A percentile compares a stretch with the other conserved stretches of the same genome.
Conservation (phyloP, 768 basidiomycete species). For the Gyrodon lividus region DNA sequence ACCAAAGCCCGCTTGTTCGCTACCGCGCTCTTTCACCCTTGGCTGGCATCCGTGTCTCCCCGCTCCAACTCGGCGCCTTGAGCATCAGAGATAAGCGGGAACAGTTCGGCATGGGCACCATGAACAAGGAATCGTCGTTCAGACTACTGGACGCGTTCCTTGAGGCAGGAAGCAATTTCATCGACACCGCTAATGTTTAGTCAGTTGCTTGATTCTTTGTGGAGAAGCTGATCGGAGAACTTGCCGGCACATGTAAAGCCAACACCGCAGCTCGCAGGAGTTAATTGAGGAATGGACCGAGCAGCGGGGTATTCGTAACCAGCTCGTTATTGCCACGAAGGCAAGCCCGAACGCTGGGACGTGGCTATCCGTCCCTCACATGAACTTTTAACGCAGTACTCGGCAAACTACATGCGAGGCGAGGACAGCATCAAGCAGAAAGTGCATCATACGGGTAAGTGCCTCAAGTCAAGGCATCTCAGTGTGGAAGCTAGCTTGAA, state of each 20-base stretch:
- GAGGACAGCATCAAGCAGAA: conserved; percentile 26
- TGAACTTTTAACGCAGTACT: too few relatives aligned
- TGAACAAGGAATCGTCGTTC: conserved; percentile 43
- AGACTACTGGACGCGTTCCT: conserved; percentile 46
- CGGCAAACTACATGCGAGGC: conserved; percentile 19
- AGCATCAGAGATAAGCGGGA: conserved; percentile 48
- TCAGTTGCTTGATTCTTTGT: conserved; percentile 19
- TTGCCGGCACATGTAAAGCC: conserved; percentile 16
- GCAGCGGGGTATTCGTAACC: conserved; percentile 40
- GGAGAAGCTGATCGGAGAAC: too few relatives aligned
- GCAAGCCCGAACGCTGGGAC: too few relatives aligned
- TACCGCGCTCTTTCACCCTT: conserved; percentile 40
- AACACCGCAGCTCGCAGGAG: conserved; percentile 41
- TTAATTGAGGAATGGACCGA: conserved; percentile 52
- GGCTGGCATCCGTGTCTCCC: conserved; percentile 49
- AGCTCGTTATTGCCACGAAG: conserved; percentile 46
- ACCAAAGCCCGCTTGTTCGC: conserved; percentile 31
- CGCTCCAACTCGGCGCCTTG: conserved; percentile 48
- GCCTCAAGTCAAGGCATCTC: conserved; percentile 41
- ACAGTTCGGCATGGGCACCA: conserved; percentile 36
- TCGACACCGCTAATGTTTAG: conserved; percentile 50
- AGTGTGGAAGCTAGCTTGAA: conserved; percentile 33
- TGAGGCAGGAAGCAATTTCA: conserved; percentile 48
- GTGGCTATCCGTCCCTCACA: too few relatives aligned
- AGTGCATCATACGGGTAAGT: conserved; percentile 48